Base-by-base conservation (phyloP, 768 basidiomycete genomes). In the Pisolithus sp. region DNA sequence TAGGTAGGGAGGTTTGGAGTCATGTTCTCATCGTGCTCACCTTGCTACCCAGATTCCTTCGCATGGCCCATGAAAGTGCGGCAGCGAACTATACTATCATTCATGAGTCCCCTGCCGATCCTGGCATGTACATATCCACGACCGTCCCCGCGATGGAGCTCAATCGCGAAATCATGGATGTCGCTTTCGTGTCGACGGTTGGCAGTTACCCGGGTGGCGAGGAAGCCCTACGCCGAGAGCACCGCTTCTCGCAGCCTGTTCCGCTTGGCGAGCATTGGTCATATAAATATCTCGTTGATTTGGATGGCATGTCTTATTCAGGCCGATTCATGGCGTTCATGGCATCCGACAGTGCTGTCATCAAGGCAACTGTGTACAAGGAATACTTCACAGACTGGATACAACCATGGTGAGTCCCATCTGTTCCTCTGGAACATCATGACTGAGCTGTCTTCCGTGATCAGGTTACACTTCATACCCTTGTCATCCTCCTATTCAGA, bases 231-330 rank as follows among this genome's bases (percentile, higher is more conserved):
- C 71, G 79, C 56, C 67, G 73, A 53, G 73, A 77, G 34, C 83
- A 89, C 64, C 78, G 87, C 30, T 85, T 89, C 58, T 80, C 77
- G 10, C 81, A 88, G 48, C 74, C 87, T 1, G 91, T 89, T 1
- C 85, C 86, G 3, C 72, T 98, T 1, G 90, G 90, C 6, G 78
- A 83, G 50, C 86, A 93, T 61, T 98, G 94, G 94, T 74, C 83
- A 53, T 91, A 93, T 74, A 95, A 96, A 72, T 92, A 94, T 62
- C 75, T 95, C 34, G 69, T 94, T 55, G 94, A 97, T 68, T 68
- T 98, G 51, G 94, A 96, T 62, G 94, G 95, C 15, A 94, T 93
- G 89, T 86, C 89, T 18, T 98, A 97, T 68, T 92, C 87, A 24
- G 94, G 86, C 3, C 77, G 92, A 12, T 93, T 96, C 66, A 82